Base-by-base conservation (phyloP, 805 yeast genomes). In the Ogataea zsoltii region DNA sequence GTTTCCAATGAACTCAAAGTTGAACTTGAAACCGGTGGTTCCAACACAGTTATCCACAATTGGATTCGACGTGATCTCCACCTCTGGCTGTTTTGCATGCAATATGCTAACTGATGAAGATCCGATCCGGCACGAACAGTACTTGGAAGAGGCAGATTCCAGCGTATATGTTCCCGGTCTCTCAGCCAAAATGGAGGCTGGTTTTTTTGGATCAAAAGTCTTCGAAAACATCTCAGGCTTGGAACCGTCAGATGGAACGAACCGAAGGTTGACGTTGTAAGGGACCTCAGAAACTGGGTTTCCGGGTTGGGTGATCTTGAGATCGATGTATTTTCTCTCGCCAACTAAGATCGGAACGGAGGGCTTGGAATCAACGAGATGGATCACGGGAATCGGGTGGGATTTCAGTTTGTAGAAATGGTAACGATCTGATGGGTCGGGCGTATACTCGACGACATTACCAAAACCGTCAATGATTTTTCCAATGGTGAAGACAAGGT, bases 41-140 rank as follows among this genome's bases (percentile, higher is more conserved):
- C 99, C 99, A 25, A 94, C 86, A 69, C 99, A 94, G 39, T 85
- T 79, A 57, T 92, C 98, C 19, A 80, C 71, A 2, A 92, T 80
- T 2, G 92, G 80, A 12, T 70, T 70, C 1, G 89, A 80, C 2
- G 54, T 36, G 13, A 79, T 71, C 2, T 60, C 58, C 15, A 75
- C 68, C 1, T 75, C 72, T 3, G 77, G 79, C 31, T 51, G 41
- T 2, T 61, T 61, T 1, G 75, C 77, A 11, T 61, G 51, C n/a
- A 56, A 45, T 1, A 88, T 74, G 14, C 69, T 59, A 10, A 85
- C 70, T 1, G 70, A 62, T 1, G 82, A 73, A 10, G 78, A 69
- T n/a, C 83, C 88, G 16, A 87, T 72, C 11, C 73, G 71, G 38
- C 96, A 89, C 0, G 77, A 72, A 67, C 99, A 94, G 57, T 61